Evolutionary conservation across 139 green algal genomes (phyloP), one percentile per base, ranked within the genome.

Genomic region (Chlamydomonas sp.): DNA sequence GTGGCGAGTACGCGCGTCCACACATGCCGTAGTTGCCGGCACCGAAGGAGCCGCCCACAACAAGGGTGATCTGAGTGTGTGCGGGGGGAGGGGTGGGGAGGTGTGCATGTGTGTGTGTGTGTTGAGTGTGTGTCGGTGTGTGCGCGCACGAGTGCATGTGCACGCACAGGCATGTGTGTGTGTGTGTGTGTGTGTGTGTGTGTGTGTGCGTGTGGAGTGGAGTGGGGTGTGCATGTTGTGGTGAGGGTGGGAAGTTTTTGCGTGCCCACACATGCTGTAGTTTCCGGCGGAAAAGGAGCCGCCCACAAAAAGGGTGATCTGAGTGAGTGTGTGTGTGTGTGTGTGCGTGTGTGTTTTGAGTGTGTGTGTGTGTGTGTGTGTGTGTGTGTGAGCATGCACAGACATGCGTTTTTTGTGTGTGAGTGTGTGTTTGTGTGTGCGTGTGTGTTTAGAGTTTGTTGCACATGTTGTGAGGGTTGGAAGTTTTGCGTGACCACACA

Each of bases 11-110:
- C 34, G 92, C 91, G 16, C 93, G 88, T 1, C 92, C 92, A 74
- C 90, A 96, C 92, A 97, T 97, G 71, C 92, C 92, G 77, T 97
- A 97, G 82, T 97, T 96, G 50, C 92, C 92, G n/a, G 92, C 92
- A 2, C 91, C 92, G 69, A 89, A 97, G 66, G 75, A 89, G 57
- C 89, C 91, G 35, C 92, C 92, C 6, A 96, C 76, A 5, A 97
- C 75, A 30, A 97, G 71, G 26, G 90, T 96, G 3, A 97, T 65
- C 75, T 96, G n/a, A n/a, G n/a, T n/a, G n/a, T n/a, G n/a, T n/a
- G n/a, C n/a, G n/a, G n/a, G n/a, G n/a, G n/a, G n/a, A n/a, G n/a
- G n/a, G n/a, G n/a, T n/a, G n/a, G n/a, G n/a, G n/a, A n/a, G n/a
- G n/a, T n/a, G n/a, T n/a, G n/a, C n/a, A n/a, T n/a, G n/a, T n/a